A percentile compares a stretch with the other conserved stretches of the same genome.
These are phyloP conservation scores for Claviceps africana DNA, from an alignment of 2,329 filamentous ascomycete species.

Conservation along the genomic window DNA sequence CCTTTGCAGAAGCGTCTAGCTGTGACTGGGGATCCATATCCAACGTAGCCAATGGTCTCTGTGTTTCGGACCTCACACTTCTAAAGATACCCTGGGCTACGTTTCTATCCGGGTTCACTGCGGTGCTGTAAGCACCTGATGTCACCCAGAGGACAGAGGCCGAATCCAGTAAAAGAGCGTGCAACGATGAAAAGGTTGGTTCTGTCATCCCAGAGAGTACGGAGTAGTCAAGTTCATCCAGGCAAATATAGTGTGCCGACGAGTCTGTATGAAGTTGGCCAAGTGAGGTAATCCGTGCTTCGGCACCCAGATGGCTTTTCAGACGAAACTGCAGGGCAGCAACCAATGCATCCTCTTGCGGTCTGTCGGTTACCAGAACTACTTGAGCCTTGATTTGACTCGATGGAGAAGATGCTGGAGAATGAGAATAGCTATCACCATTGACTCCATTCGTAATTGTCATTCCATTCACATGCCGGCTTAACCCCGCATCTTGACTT, in stretches of 20 bases:
- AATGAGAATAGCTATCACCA: background rate
- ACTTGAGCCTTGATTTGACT: background rate
- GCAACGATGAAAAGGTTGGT: constrained; percentile 23
- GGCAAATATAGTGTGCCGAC: constrained; percentile 21
- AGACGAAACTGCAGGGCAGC: constrained; percentile 6
- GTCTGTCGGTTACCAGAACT: constrained; percentile 14
- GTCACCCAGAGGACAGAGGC: constrained; percentile 28
- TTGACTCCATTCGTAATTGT: background rate
- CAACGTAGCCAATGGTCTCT: constrained; percentile 29
- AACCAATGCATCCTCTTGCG: constrained; percentile 10
- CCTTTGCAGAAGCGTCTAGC: constrained; percentile 8
- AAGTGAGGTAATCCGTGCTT: constrained; percentile 10
- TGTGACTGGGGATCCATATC: constrained; percentile 26
- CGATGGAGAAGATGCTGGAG: background rate
- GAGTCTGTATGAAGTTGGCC: constrained; percentile 6
- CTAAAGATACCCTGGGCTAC: constrained; percentile 32
- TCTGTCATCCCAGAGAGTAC: constrained; percentile 26
- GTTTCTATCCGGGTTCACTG: constrained; percentile 24
- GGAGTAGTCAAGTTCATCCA: constrained; percentile 30
- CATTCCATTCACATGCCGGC: background rate
- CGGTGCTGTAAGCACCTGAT: constrained; percentile 23
- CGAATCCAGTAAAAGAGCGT: constrained; percentile 20
- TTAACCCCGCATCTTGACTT: background rate
- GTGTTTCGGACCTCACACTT: constrained; percentile 31
- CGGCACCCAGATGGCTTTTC: constrained; percentile 7